phyloP scores from a whole-genome alignment of 371 early-diverging fungal genomes.

The Polyrhizophydium stewartii region DNA sequence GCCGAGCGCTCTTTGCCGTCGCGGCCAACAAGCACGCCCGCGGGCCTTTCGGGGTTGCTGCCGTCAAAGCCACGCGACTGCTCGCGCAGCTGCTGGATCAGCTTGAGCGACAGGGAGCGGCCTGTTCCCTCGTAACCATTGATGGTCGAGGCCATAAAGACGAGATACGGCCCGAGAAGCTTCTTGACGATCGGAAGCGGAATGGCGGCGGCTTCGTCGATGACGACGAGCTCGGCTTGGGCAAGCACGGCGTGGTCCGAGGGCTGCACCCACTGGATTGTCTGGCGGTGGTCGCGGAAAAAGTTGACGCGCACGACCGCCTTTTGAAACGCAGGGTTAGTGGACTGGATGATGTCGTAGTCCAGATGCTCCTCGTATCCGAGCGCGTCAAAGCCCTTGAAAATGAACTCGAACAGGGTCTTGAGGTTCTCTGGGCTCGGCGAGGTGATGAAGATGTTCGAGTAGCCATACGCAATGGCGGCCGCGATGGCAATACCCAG shows the following conservation, averaged over 20 bases:
- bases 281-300: conserved; percentile 96
- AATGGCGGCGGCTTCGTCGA: conserved; percentile 99
- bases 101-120: conserved; percentile 91
- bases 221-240: conserved; percentile 96
- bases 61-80: conserved; percentile 76
- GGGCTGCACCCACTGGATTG: conserved; percentile 96
- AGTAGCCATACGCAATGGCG: conserved; percentile 97
- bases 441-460: conserved; percentile 96
- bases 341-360: conserved; percentile 95
- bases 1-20: conserved; percentile 41
- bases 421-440: conserved; percentile 98
- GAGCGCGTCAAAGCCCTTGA: conserved; percentile 94
- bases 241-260: conserved; percentile 87
- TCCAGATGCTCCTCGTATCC: conserved; percentile 97
- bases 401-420: conserved; percentile 96
- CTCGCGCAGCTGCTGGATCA: conserved; percentile 90
- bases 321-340: conserved; percentile 91
- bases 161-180: conserved; percentile 91
- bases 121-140: conserved; percentile 99
- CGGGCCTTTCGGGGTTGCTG: conserved; percentile 34
- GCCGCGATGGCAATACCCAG: conserved; percentile 96
- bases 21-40: conserved; percentile 50
- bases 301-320: conserved; percentile 94
- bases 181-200: conserved; percentile 90
- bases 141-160: conserved; percentile 98